Percentiles rank a stretch among this genome's conserved stretches.
phyloP scores from a whole-genome alignment of 768 basidiomycete genomes.

The Cystobasidium onofrii region DNA sequence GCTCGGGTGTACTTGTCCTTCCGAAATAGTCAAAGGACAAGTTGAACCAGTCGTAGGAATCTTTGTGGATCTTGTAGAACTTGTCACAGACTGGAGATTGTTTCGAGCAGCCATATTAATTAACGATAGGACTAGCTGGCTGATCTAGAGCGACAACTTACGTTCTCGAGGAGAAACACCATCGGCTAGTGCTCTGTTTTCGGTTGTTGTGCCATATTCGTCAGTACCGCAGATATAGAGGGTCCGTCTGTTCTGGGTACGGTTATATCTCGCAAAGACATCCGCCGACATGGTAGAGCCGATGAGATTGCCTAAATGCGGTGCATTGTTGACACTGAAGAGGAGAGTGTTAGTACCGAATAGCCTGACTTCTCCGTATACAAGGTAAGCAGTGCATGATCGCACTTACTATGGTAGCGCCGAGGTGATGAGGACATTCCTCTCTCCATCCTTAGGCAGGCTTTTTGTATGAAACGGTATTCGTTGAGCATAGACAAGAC shows the following conservation, averaged over 20 bases:
- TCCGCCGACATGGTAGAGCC: slow-evolving; percentile 95
- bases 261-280: slow-evolving; percentile 78
- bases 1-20: slow-evolving; percentile 78
- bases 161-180: slow-evolving; percentile 62
- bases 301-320: slow-evolving; percentile 89
- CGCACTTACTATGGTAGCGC: slow-evolving; percentile 65
- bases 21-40: slow-evolving; percentile 96
- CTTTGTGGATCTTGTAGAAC: slow-evolving; percentile 76
- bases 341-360: background rate
- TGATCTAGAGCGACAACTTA: background rate
- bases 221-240: slow-evolving; percentile 96
- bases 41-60: slow-evolving; percentile 96
- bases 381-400: background rate
- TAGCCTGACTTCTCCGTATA: background rate
- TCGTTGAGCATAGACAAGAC: background rate
- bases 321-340: slow-evolving; percentile 77
- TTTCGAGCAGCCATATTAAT: background rate
- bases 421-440: slow-evolving; percentile 84
- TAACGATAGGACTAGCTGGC: too few species aligned
- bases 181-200: slow-evolving; percentile 90
- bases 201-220: slow-evolving; percentile 98
- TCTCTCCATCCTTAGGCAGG: slow-evolving; percentile 73
- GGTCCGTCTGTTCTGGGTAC: slow-evolving; percentile 75
- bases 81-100: slow-evolving; percentile 64
- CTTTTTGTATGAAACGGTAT: slow-evolving; percentile 44